These are phyloP conservation scores for Scheffersomyces stambukii DNA, from an alignment of 1,139 yeast species.

Conservation along the genomic window DNA sequence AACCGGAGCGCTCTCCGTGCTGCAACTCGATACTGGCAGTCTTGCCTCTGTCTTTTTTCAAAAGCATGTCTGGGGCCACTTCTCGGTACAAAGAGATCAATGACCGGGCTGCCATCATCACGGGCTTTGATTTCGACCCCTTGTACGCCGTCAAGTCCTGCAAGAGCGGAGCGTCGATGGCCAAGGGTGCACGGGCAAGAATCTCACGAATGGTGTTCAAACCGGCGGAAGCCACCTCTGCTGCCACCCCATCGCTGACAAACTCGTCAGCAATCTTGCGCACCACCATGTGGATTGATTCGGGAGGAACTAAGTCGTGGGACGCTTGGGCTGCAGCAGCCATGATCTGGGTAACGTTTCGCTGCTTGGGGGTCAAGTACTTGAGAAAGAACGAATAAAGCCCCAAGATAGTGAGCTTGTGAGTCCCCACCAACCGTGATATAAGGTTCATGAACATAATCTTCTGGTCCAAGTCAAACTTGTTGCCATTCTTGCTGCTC, in stretches of 20 bases:
- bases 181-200: slow-evolving; percentile 86
- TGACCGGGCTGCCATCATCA: slow-evolving; percentile 91
- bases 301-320: slow-evolving; percentile 97
- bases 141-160: slow-evolving; percentile 89
- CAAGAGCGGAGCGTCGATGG: slow-evolving; percentile 78
- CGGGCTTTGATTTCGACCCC: slow-evolving; percentile 91
- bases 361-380: slow-evolving; percentile 89
- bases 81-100: slow-evolving; percentile 83
- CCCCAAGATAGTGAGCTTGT: slow-evolving; percentile 86
- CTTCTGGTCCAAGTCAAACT: slow-evolving; percentile 81
- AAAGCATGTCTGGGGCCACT: slow-evolving; percentile 93
- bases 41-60: slow-evolving; percentile 89
- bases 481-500: slow-evolving; percentile 59
- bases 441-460: slow-evolving; percentile 82
- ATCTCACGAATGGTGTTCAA: slow-evolving; percentile 92
- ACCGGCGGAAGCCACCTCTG: slow-evolving; percentile 98
- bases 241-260: slow-evolving; percentile 96
- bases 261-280: slow-evolving; percentile 95
- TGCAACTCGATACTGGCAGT: slow-evolving; percentile 77
- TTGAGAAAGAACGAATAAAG: slow-evolving; percentile 83
- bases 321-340: slow-evolving; percentile 97
- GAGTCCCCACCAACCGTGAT: slow-evolving; percentile 88
- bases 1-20: slow-evolving; percentile 41
- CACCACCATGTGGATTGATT: slow-evolving; percentile 70
- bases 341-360: slow-evolving; percentile 90